Percentiles rank a stretch among this genome's conserved stretches.
phyloP scores from a whole-genome alignment of 2,329 filamentous ascomycete genomes.

The Onygena corvina region DNA sequence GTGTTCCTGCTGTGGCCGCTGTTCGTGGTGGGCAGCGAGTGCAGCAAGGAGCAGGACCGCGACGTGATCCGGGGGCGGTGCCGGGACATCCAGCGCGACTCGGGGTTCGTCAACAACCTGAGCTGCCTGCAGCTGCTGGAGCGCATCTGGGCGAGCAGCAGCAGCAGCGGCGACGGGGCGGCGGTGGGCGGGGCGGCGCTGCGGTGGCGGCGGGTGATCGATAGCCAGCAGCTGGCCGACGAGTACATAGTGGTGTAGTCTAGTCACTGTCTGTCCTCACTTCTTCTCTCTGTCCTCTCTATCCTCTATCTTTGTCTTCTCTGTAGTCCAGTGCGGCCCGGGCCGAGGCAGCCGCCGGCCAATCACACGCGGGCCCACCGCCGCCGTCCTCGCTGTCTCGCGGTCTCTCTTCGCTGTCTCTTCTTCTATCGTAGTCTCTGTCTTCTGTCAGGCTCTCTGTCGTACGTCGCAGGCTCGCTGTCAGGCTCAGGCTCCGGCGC shows the following conservation, averaged over 20 bases:
- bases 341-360: too few relatives aligned
- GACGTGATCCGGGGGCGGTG: constrained; percentile 68
- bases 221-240: constrained; percentile 18
- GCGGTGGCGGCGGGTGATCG: constrained; percentile 23
- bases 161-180: neutral
- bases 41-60: constrained; percentile 67
- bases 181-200: constrained; percentile 17
- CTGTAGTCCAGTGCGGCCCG: too few relatives aligned
- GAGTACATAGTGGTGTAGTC: constrained; percentile 30
- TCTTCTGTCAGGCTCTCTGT: too few relatives aligned
- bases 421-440: too few relatives aligned
- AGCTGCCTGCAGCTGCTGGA: constrained; percentile 76
- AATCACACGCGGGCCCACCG: too few relatives aligned
- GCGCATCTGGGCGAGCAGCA: constrained; percentile 54
- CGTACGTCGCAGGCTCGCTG: too few relatives aligned
- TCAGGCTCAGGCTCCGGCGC: too few relatives aligned
- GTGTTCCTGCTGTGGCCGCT: constrained; percentile 91
- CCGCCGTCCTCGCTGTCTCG: too few relatives aligned
- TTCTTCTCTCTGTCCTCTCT: constrained; percentile 6
- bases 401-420: too few relatives aligned
- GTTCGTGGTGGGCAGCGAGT: constrained; percentile 82
- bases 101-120: constrained; percentile 87
- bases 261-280: constrained; percentile 2
- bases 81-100: constrained; percentile 73
- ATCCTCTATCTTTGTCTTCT: neutral